phyloP scores from a whole-genome alignment of 2,329 filamentous ascomycete genomes.

The Zymoseptoria pseudotritici region DNA sequence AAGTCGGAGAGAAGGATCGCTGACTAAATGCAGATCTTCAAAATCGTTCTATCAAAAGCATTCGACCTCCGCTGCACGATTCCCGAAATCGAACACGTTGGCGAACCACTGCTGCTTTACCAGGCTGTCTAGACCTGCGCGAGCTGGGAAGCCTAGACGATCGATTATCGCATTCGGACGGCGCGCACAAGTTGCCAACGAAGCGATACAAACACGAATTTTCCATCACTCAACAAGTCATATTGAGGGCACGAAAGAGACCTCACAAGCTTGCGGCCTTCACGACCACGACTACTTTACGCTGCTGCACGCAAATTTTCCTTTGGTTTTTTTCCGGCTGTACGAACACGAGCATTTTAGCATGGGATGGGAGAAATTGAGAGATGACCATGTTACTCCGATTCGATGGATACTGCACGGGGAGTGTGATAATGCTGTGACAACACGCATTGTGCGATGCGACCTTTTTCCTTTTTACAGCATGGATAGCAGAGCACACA shows the following conservation, averaged over 20 bases:
- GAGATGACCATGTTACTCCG: neutral
- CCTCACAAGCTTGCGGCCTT: neutral
- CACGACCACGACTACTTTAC: neutral
- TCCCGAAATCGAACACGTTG: conserved; percentile 95
- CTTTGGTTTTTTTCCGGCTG: neutral
- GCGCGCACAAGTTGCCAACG: neutral
- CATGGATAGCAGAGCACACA: neutral
- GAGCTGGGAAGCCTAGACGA: neutral
- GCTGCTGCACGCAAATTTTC: neutral
- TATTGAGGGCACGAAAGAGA: neutral
- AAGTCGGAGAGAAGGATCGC: neutral
- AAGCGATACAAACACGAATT: neutral
- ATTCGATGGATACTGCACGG: neutral
- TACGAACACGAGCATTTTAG: neutral
- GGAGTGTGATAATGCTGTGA: neutral
- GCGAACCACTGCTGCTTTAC: conserved; percentile 89
- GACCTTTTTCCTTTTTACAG: neutral
- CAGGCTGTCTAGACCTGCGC: conserved; percentile 33
- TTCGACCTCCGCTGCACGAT: conserved; percentile 99
- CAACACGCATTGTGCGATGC: neutral
- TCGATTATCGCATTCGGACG: neutral
- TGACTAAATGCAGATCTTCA: conserved; percentile 70
- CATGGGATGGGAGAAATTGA: neutral
- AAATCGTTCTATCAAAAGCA: conserved; percentile 96
- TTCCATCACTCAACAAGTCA: neutral